phyloP scores from a whole-genome alignment of 176 grass and related monocot species.

The Avena insularis region DNA sequence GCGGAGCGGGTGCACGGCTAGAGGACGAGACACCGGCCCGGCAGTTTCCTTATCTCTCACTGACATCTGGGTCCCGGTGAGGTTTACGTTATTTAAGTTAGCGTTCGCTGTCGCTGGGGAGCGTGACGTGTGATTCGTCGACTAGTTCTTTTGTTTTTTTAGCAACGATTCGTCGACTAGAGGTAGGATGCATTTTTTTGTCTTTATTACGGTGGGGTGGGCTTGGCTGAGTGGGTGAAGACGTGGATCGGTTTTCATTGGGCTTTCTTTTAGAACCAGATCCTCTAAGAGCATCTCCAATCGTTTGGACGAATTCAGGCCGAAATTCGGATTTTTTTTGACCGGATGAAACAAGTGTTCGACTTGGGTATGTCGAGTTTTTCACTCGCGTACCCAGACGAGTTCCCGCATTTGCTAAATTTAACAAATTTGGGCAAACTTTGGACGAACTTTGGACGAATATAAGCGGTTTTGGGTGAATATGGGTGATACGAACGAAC shows the following conservation, averaged over 20 bases:
- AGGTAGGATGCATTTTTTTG: neutral
- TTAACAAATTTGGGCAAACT: too few species aligned
- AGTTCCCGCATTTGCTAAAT: too few species aligned
- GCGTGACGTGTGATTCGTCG: neutral
- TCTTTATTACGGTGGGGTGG: neutral
- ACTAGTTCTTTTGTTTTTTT: neutral
- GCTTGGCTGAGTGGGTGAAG: neutral
- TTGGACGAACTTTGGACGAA: too few species aligned
- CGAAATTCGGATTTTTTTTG: too few species aligned
- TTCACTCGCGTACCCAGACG: too few species aligned
- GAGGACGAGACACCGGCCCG: neutral
- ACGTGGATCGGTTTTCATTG: neutral
- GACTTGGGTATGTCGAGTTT: too few species aligned
- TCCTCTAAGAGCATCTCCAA: too few species aligned
- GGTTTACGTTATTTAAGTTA: constrained; percentile 3
- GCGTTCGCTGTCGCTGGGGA: neutral
- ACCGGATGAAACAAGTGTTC: too few species aligned
- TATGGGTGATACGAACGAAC: too few species aligned
- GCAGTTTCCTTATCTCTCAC: neutral
- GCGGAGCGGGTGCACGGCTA: neutral
- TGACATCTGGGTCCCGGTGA: constrained; percentile 7
- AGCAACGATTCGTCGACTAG: neutral
- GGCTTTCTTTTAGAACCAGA: too few species aligned
- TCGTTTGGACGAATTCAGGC: too few species aligned
- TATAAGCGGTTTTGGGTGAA: too few species aligned